Evolutionary conservation across 176 grass and related monocot genomes (phyloP).

Genomic region (Echinochloa phyllopogon): DNA sequence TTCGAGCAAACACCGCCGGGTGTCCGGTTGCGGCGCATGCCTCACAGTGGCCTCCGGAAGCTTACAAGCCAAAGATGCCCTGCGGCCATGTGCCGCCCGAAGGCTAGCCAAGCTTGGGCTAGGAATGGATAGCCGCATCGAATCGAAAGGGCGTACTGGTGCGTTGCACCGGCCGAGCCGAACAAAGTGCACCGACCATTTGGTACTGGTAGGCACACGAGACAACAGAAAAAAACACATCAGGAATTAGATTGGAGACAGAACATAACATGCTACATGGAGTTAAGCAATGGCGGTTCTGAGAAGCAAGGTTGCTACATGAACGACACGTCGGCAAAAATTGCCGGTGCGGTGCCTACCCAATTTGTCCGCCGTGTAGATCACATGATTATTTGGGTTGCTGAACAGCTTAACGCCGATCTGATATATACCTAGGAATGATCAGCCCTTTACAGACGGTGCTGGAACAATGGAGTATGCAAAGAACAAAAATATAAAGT

Average conservation of each 20-base stretch:
- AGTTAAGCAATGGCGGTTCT: background rate
- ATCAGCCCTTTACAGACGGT: background rate
- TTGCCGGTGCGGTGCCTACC: background rate
- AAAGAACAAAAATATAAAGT: background rate
- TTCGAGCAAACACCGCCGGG: constrained; percentile 26
- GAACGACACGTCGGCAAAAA: background rate
- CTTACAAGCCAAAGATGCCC: constrained; percentile 35
- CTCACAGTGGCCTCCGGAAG: background rate
- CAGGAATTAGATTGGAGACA: background rate
- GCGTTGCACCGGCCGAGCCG: constrained; percentile 28
- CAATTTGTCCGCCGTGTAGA: background rate
- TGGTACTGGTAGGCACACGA: background rate
- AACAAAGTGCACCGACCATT: constrained; percentile 40
- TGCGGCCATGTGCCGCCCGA: constrained; percentile 43
- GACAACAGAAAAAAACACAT: background rate
- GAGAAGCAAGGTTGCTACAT: background rate
- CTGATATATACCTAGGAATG: background rate
- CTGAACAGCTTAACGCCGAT: background rate
- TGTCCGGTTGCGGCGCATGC: constrained; percentile 41
- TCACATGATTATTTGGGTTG: background rate
- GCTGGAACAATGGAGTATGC: background rate
- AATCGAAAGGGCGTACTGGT: background rate
- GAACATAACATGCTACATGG: background rate
- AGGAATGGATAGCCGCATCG: background rate
- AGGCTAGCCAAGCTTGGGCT: constrained; percentile 3